A percentile compares a stretch with the other conserved stretches of the same genome.
phyloP scores from a whole-genome alignment of 2,329 filamentous ascomycete genomes.

The Tympanopsis confertula region DNA sequence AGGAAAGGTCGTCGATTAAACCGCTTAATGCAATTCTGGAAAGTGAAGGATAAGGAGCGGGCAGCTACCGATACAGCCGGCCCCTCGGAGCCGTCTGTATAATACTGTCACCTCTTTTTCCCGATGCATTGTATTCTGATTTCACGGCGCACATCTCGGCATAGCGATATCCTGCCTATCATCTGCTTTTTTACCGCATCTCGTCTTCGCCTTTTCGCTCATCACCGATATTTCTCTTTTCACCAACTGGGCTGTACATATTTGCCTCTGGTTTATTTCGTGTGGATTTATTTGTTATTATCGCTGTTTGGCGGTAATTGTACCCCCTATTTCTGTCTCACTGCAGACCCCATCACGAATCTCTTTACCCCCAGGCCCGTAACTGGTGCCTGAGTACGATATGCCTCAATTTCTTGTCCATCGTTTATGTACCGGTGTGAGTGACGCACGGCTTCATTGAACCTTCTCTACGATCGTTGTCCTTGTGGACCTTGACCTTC shows the following conservation, averaged over 20 bases:
- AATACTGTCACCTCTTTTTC: too few relatives aligned
- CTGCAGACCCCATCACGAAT: background rate
- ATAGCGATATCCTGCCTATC: background rate
- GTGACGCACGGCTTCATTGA: background rate
- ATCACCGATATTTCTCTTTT: background rate
- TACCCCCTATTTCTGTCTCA: background rate
- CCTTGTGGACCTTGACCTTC: too few relatives aligned
- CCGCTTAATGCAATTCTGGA: conserved; percentile 35
- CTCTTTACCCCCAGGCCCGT: background rate
- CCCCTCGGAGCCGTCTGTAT: too few relatives aligned
- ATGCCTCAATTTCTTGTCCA: background rate
- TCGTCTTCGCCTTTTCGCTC: background rate
- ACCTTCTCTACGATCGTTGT: background rate
- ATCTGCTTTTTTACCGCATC: background rate
- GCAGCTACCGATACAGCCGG: background rate
- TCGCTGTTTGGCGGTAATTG: background rate
- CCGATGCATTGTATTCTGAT: too few relatives aligned
- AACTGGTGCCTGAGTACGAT: background rate
- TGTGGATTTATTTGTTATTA: background rate
- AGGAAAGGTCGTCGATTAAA: conserved; percentile 30
- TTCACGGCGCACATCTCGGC: too few relatives aligned
- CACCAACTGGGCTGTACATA: background rate
- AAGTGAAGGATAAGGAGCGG: conserved; percentile 24
- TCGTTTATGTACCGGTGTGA: background rate
- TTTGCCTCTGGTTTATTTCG: background rate